Percentiles rank a stretch among this genome's conserved stretches.
Evolutionary conservation across 139 green algal species (phyloP).

Genomic region (Chlorokybus atmophyticus): DNA sequence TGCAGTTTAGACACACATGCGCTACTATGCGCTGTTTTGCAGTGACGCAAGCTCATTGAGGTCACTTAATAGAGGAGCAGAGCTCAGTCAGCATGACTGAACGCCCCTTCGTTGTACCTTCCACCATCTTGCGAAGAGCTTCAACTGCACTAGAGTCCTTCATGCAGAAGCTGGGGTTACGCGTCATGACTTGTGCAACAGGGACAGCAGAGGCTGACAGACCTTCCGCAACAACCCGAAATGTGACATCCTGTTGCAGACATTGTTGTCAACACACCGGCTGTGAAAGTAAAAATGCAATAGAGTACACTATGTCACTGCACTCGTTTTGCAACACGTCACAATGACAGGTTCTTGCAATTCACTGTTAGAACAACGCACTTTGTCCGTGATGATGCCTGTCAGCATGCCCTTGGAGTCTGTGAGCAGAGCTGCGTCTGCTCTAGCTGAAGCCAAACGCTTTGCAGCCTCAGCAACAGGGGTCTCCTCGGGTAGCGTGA

Average conservation of each 20-base stretch:
- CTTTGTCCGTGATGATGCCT: too few relatives aligned
- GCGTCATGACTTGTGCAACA: slow-evolving; percentile 22
- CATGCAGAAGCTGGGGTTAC: slow-evolving; percentile 11
- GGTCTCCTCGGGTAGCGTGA: too few relatives aligned
- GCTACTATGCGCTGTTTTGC: background rate
- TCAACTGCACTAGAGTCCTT: slow-evolving; percentile 22
- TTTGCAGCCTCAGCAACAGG: too few relatives aligned
- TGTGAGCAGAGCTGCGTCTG: too few relatives aligned
- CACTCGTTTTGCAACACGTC: too few relatives aligned
- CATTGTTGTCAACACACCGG: too few relatives aligned
- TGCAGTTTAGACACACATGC: slow-evolving; percentile 1
- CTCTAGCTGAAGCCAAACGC: too few relatives aligned
- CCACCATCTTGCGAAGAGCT: slow-evolving; percentile 28
- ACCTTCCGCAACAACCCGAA: slow-evolving; percentile 18
- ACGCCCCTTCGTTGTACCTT: slow-evolving; percentile 9
- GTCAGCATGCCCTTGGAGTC: too few relatives aligned
- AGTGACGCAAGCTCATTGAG: background rate
- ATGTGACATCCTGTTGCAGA: slow-evolving; percentile 26
- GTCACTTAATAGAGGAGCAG: background rate
- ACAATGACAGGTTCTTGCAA: too few relatives aligned
- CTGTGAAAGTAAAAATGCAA: too few relatives aligned
- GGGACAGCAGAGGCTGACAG: slow-evolving; percentile 8
- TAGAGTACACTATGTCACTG: too few relatives aligned
- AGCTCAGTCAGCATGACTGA: background rate
- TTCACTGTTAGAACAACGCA: too few relatives aligned